Evolutionary conservation across 345 rosid species (phyloP), one percentile per base, ranked within the genome.

Genomic region (thale cress (Arabidopsis thaliana)): DNA sequence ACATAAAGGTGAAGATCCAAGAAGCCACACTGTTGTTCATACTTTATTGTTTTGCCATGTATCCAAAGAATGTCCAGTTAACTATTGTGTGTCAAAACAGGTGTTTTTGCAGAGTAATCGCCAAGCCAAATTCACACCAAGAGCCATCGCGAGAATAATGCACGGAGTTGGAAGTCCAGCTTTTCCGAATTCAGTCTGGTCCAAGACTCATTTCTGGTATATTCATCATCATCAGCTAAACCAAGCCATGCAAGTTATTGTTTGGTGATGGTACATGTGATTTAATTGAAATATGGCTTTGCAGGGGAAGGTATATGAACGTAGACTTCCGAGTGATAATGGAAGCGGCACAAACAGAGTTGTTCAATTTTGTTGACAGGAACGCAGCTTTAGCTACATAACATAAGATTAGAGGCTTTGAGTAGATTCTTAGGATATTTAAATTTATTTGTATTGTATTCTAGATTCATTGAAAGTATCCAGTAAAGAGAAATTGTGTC

Each of bases 151-250:
- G 48, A 95, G 97, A 78, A 89, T 92, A 86, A 85, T 95, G 91
- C 97, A 92, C 71, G 97, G 96, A 78, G 86, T 92, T 81, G 85
- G 86, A 62, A 95, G 99, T 82, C 97, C 97, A 73, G 92, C 96
- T 12, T 95, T 90, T 79, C 93, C 90, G 2, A 84, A 87, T 74
- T 46, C 91, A 67, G 67, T 73, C 70, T 92, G 99, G 99, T 87
- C 90, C 28, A 90, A 78, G 80, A 83, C 93, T 73, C 97, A 95
- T 89, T 95, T 95, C 87, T 95, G 99, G 97, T 95, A 90, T 64
- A 36, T 13, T 28, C 38, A n/a, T 63, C 36, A 25, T 22, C 38
- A 2, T 24, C 12, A 48, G 20, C 68, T 40, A 61, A 62, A 48
- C 64, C 70, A 33, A 66, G n/a, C 70, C 74, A 51, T 66, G 30